phyloP scores from a whole-genome alignment of 2,329 filamentous ascomycete species.

The Microcyclosporella mali region DNA sequence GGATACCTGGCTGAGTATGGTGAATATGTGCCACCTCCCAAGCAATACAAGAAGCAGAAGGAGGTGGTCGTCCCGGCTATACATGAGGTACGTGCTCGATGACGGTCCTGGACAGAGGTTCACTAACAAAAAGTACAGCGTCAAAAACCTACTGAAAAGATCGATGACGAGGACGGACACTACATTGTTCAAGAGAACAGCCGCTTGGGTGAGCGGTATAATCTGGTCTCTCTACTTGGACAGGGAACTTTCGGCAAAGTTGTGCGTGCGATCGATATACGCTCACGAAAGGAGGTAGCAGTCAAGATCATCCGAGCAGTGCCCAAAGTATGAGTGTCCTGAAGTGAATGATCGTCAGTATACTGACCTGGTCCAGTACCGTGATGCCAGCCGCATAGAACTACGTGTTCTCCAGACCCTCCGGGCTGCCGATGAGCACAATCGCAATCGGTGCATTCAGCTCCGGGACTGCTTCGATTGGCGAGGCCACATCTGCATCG shows the following conservation, averaged over 20 bases:
- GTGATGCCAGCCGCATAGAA: conserved; percentile 92
- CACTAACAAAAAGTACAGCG: conserved; percentile 16
- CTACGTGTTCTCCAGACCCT: conserved; percentile 86
- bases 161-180: conserved; percentile 94
- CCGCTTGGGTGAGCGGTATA: conserved; percentile 81
- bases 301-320: conserved; percentile 98
- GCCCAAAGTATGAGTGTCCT: conserved; percentile 60
- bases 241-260: conserved; percentile 99
- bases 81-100: conserved; percentile 47
- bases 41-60: conserved; percentile 83
- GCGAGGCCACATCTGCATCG: conserved; percentile 89
- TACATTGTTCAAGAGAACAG: conserved; percentile 89
- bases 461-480: conserved; percentile 96
- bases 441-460: conserved; percentile 95
- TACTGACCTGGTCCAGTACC: conserved; percentile 49
- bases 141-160: conserved; percentile 51
- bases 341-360: not conserved
- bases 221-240: conserved; percentile 81
- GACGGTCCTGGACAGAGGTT: conserved; percentile 3
- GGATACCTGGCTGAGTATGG: conserved; percentile 36
- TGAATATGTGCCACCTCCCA: conserved; percentile 78
- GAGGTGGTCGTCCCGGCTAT: conserved; percentile 54
- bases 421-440: conserved; percentile 82
- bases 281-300: conserved; percentile 72
- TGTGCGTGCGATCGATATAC: conserved; percentile 80